Conservation (phyloP, 129 eudicot species). For the Apium graveolens region DNA sequence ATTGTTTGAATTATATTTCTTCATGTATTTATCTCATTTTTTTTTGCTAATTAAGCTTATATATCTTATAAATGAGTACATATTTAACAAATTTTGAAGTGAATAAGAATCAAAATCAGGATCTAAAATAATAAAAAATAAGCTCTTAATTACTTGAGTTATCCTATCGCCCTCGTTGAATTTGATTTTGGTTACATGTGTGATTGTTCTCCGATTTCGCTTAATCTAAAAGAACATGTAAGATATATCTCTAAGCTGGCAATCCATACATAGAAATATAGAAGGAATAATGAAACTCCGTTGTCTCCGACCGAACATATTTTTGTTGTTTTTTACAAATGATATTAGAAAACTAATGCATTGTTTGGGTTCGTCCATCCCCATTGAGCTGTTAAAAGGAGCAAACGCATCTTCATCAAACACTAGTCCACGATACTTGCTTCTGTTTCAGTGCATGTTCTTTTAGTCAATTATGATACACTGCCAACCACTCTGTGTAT, state of each 20-base stretch:
- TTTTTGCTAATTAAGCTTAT: too few relatives aligned
- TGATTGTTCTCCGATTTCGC: background rate
- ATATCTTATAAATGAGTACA: too few relatives aligned
- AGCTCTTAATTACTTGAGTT: too few relatives aligned
- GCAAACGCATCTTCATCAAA: background rate
- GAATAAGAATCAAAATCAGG: too few relatives aligned
- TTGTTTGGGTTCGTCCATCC: background rate
- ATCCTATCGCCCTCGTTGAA: too few relatives aligned
- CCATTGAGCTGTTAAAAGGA: constrained; percentile 1
- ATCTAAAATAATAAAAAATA: too few relatives aligned
- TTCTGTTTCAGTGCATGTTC: constrained; percentile 2
- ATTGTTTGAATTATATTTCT: too few relatives aligned
- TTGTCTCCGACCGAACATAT: background rate
- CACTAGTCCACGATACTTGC: constrained; percentile 1
- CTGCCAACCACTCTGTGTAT: background rate
- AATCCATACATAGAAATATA: background rate
- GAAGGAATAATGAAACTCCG: background rate
- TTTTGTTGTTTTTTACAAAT: background rate
- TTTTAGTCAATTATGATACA: background rate
- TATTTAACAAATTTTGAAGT: too few relatives aligned
- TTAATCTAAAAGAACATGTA: background rate
- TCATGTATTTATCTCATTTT: too few relatives aligned
- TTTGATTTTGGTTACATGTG: too few relatives aligned
- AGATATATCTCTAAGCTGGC: background rate
- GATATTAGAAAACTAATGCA: background rate